Percentiles rank a stretch among this genome's conserved stretches.
phyloP scores from a whole-genome alignment of 2,329 filamentous ascomycete genomes.

The Fulvia fulva region DNA sequence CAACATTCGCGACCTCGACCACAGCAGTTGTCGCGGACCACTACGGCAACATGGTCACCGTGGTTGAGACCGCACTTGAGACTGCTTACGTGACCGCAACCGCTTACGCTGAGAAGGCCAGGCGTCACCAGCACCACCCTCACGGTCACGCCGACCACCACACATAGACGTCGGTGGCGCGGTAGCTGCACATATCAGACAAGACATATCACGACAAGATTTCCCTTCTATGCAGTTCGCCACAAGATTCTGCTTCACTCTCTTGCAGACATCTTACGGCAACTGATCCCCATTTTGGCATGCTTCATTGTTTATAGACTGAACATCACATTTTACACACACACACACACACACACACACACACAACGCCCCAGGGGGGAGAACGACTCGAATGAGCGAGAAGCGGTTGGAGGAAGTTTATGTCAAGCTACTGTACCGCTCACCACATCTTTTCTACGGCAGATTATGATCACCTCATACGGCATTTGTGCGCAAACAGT shows the following conservation, averaged over 20 bases:
- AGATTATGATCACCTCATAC: not conserved
- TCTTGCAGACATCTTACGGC: constrained; percentile 2
- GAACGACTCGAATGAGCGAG: not conserved
- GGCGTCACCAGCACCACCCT: constrained; percentile 29
- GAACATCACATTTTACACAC: not conserved
- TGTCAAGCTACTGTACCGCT: not conserved
- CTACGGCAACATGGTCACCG: constrained; percentile 15
- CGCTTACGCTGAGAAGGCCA: constrained; percentile 17
- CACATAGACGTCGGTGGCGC: not conserved
- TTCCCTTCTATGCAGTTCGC: constrained; percentile 6
- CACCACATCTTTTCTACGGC: not conserved
- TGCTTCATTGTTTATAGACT: constrained; percentile 19
- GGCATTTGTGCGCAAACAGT: constrained; percentile 3
- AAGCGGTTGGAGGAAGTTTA: not conserved
- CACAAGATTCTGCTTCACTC: constrained; percentile 13
- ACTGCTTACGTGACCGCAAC: constrained; percentile 28
- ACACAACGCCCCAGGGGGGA: not conserved
- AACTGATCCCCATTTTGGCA: constrained; percentile 13
- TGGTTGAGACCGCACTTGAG: constrained; percentile 23
- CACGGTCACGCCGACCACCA: constrained; percentile 22
- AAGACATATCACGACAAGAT: not conserved
- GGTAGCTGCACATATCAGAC: not conserved
- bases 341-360: too few species aligned
- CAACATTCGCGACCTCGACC: constrained; percentile 19
- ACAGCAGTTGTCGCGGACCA: constrained; percentile 8